Percentiles rank a stretch among this genome's conserved stretches.
Evolutionary conservation across 202 grass and related monocot species (phyloP).

Genomic region (Alloteropsis angusta): DNA sequence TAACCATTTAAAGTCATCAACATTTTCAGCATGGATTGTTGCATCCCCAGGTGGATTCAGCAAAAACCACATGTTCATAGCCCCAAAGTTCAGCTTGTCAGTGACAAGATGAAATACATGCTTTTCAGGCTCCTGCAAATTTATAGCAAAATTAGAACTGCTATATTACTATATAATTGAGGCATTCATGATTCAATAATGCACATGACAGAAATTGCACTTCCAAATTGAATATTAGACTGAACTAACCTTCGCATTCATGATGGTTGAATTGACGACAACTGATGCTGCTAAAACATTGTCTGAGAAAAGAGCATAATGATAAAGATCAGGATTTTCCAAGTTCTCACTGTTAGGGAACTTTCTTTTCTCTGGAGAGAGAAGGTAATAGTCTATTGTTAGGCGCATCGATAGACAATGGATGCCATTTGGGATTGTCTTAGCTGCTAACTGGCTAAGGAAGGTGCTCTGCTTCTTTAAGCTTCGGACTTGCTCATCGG

Average conservation of each 20-base stretch:
- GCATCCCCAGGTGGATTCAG: constrained; percentile 55
- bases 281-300: constrained; percentile 72
- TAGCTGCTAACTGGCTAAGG: constrained; percentile 54
- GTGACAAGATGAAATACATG: constrained; percentile 70
- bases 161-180: background rate
- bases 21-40: too few species aligned
- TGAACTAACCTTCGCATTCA: constrained; percentile 45
- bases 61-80: constrained; percentile 74
- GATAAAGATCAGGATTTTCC: constrained; percentile 55
- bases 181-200: background rate
- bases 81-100: constrained; percentile 59
- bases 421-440: constrained; percentile 63
- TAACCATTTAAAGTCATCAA: too few species aligned
- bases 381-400: constrained; percentile 55
- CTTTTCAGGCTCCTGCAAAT: constrained; percentile 55
- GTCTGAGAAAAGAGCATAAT: constrained; percentile 64
- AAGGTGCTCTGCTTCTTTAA: constrained; percentile 72
- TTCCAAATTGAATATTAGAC: background rate
- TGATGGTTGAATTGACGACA: constrained; percentile 60
- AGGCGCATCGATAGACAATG: constrained; percentile 64
- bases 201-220: constrained; percentile 6
- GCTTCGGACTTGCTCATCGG: constrained; percentile 59
- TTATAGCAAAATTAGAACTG: background rate
- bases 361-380: constrained; percentile 53
- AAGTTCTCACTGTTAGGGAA: constrained; percentile 57